Percentiles rank a stretch among this genome's conserved stretches.
Conservation (phyloP, 2,329 filamentous ascomycete species). For the Fusarium avenaceum region DNA sequence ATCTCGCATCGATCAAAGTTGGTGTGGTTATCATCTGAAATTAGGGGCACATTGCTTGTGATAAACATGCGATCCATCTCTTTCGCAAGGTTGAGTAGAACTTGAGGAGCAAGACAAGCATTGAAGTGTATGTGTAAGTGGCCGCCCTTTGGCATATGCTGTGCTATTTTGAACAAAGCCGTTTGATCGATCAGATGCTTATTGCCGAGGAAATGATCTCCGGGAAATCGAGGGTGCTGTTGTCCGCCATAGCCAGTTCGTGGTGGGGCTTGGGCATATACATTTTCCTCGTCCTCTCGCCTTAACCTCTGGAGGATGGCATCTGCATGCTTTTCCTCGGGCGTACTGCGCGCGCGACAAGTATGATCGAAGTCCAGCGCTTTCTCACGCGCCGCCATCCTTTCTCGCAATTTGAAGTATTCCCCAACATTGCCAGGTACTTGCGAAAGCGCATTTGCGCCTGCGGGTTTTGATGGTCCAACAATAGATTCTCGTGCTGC, state of each 20-base stretch:
- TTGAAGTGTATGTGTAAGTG: constrained; percentile 85
- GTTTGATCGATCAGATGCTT: constrained; percentile 67
- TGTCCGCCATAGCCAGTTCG: constrained; percentile 59
- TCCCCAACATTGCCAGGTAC: constrained; percentile 34
- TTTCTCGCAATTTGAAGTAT: constrained; percentile 53
- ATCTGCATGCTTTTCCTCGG: constrained; percentile 56
- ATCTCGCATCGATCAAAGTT: constrained; percentile 70
- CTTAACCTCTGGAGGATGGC: constrained; percentile 57
- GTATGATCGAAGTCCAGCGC: constrained; percentile 58
- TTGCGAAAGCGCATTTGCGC: background rate
- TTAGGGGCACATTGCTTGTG: constrained; percentile 67
- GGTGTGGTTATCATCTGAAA: constrained; percentile 54
- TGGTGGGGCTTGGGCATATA: constrained; percentile 54
- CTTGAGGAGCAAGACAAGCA: constrained; percentile 73
- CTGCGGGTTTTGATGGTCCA: background rate
- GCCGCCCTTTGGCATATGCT: constrained; percentile 76
- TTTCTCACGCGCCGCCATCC: constrained; percentile 52
- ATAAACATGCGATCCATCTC: constrained; percentile 77
- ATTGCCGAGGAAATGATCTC: constrained; percentile 72
- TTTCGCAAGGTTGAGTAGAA: constrained; percentile 69
- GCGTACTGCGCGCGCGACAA: constrained; percentile 52
- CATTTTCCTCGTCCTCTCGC: constrained; percentile 51
- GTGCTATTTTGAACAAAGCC: constrained; percentile 68
- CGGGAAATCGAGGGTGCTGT: constrained; percentile 60
- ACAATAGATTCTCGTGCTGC: constrained; percentile 11